Evolutionary conservation across 1,139 yeast species (phyloP), one percentile per base, ranked within the genome.

Genomic region (Geotrichum restrictum): DNA sequence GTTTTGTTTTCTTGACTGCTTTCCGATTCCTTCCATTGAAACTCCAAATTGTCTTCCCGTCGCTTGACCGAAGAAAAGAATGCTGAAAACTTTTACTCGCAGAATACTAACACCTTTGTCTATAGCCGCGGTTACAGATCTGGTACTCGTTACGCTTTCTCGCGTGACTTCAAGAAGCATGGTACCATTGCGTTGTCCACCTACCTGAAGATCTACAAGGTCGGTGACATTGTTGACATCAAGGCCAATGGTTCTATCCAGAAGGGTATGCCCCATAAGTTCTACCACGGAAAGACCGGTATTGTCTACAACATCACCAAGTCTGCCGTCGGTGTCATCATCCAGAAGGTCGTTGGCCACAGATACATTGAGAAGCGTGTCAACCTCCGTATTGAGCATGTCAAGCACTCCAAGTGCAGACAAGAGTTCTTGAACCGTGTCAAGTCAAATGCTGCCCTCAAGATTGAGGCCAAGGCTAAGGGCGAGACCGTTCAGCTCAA

Each of bases 261-360:
- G 78, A 89, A 91, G 85, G 98, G 98, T 87, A 89, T 93, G 97
- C 98, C 98, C 76, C 96, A 88, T 89, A 93, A 93, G 83, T 91
- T 83, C 86, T 93, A 93, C 96, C 97, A 91, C 83, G 98, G 98
- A 80, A 93, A 89, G 86, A 93, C 98, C 66, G 98, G 98, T 85
- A 88, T 91, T 68, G 85, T 93, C 65, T 93, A 83, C 95, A 93
- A 93, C 84, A 94, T 93, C 68, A 93, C 98, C 85, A 93, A 88
- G 83, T 79, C 96, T 62, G 81, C 98, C 63, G 98, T 93, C 66
- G 98, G 98, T 84, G 95, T 93, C 69, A 88, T 93, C 74, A 78
- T 93, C 75, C 86, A 93, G 94, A 93, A 93, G 85, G 83, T 91
- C 77, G 98, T 93, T 70, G 98, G 98, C 76, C 80, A 87, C 95